A percentile compares a stretch with the other conserved stretches of the same genome.
These are phyloP conservation scores for Spatholobus suberectus DNA, from an alignment of 306 rosid species.

Conservation along the genomic window DNA sequence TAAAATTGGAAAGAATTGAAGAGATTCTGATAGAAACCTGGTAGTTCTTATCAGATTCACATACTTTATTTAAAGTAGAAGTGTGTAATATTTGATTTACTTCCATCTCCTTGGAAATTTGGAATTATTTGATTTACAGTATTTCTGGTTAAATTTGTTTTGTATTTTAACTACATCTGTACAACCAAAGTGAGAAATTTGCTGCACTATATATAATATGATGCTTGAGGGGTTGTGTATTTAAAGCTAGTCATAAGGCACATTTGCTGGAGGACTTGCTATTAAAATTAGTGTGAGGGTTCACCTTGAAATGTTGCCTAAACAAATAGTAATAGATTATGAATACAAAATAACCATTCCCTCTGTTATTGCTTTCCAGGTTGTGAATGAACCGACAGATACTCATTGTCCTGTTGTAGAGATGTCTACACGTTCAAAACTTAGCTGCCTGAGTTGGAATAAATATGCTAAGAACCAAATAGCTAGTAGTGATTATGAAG, in stretches of 20 bases:
- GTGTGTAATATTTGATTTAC: conserved; percentile 1
- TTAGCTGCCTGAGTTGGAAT: conserved; percentile 99
- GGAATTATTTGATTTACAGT: neutral
- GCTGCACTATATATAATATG: neutral
- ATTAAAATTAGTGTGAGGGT: conserved; percentile 4
- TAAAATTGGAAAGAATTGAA: neutral
- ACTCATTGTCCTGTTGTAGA: conserved; percentile 92
- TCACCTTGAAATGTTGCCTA: conserved; percentile 20
- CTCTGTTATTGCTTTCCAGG: conserved; percentile 59
- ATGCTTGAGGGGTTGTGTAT: conserved; percentile 6
- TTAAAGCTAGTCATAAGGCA: neutral
- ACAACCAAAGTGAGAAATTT: neutral
- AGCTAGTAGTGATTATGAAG: conserved; percentile 99
- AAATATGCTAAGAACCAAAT: conserved; percentile 86
- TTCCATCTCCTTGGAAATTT: neutral
- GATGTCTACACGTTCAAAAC: conserved; percentile 96
- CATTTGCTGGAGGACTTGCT: neutral
- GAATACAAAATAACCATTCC: conserved; percentile 28
- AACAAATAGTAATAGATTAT: neutral
- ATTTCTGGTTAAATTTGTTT: conserved; percentile 19
- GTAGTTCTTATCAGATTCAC: no score
- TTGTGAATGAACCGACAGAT: conserved; percentile 88
- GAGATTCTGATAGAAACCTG: no score
- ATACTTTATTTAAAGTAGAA: neutral
- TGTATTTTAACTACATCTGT: neutral